phyloP scores from a whole-genome alignment of 345 rosid species.

The Brassica rapa region DNA sequence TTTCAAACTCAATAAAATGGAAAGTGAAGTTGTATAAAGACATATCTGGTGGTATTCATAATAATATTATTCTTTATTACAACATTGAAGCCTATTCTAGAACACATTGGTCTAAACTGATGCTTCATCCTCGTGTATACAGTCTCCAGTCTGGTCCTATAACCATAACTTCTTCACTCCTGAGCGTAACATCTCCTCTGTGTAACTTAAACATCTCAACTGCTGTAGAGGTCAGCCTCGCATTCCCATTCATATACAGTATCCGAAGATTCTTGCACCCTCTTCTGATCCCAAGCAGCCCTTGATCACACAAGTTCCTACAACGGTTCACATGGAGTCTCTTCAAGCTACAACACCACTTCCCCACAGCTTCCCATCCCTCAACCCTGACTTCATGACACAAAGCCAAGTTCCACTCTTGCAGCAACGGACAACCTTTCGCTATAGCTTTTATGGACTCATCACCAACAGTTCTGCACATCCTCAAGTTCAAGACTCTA shows the following conservation, averaged over 20 bases:
- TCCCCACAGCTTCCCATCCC: conserved; percentile 69
- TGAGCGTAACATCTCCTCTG: conserved; percentile 51
- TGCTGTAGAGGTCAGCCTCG: conserved; percentile 39
- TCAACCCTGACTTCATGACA: conserved; percentile 57
- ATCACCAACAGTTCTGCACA: conserved; percentile 65
- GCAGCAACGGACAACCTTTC: conserved; percentile 64
- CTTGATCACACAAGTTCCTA: conserved; percentile 57
- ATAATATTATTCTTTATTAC: conserved; percentile 9
- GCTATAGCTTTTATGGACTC: conserved; percentile 67
- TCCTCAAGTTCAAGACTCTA: conserved; percentile 57
- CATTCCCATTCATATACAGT: conserved; percentile 48
- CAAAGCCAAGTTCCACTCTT: conserved; percentile 72
- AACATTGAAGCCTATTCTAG: background rate
- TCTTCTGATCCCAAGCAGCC: conserved; percentile 56
- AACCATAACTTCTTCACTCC: conserved; percentile 49
- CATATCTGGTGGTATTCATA: background rate
- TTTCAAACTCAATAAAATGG: conserved; percentile 18
- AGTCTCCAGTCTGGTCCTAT: conserved; percentile 59
- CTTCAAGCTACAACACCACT: conserved; percentile 55
- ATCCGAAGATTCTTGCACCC: conserved; percentile 66
- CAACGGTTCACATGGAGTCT: conserved; percentile 75
- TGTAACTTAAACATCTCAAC: conserved; percentile 55
- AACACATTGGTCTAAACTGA: conserved; percentile 8
- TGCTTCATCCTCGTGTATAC: conserved; percentile 16
- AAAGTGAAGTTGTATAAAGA: conserved; percentile 16